phyloP scores from a whole-genome alignment of 495 filamentous ascomycete species.

The Amorphotheca resinae region DNA sequence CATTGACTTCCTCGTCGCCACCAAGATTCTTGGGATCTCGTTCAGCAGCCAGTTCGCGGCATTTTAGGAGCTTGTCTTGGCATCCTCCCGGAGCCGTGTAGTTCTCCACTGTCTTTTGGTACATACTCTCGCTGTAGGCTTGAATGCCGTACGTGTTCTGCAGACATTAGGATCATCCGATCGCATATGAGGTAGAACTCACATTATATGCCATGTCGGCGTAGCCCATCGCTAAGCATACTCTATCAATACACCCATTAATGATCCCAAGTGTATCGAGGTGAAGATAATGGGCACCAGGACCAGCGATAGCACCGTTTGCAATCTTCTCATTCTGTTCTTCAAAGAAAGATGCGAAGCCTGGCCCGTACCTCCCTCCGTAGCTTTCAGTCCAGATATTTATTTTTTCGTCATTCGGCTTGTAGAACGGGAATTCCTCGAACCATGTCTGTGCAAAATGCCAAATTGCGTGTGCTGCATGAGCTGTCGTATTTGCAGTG shows the following conservation, averaged over 20 bases:
- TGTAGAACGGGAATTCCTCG: not conserved
- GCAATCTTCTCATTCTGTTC: not conserved
- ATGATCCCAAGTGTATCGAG: not conserved
- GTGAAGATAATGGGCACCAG: not conserved
- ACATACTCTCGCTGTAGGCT: slow-evolving; percentile 33
- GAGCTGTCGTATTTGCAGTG: not conserved
- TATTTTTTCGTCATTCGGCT: not conserved
- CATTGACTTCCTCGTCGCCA: slow-evolving; percentile 29
- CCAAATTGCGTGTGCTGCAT: not conserved
- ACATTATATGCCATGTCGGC: too few relatives aligned
- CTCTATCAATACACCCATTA: not conserved
- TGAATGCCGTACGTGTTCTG: slow-evolving; percentile 3
- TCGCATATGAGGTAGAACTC: too few relatives aligned
- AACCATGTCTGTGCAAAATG: not conserved
- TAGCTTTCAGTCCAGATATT: not conserved
- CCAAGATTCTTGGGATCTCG: slow-evolving; percentile 31
- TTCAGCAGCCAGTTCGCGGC: slow-evolving; percentile 23
- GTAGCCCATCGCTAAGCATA: too few relatives aligned
- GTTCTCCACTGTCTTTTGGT: slow-evolving; percentile 33
- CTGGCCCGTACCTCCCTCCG: not conserved
- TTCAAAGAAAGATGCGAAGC: not conserved
- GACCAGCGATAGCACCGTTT: not conserved
- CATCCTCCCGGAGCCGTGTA: slow-evolving; percentile 32
- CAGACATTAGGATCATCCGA: not conserved
- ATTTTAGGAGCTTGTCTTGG: slow-evolving; percentile 26